These are phyloP conservation scores for Dillenia turbinata DNA, from an alignment of 164 flowering plant genomes.

Conservation along the genomic window DNA sequence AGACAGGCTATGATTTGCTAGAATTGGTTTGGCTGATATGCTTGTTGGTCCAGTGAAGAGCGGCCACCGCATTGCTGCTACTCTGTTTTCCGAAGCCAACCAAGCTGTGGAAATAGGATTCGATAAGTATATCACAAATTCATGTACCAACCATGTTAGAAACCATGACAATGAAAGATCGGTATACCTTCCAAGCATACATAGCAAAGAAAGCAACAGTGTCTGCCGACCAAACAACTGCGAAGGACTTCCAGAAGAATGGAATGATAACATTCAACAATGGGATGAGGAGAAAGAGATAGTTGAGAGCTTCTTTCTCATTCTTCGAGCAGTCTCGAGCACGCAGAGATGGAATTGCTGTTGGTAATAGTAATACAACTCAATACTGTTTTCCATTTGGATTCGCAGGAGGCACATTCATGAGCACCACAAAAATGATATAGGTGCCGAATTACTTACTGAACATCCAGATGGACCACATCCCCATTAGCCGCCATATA, in stretches of 20 bases:
- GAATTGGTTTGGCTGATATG: no score
- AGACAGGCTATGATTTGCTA: no score
- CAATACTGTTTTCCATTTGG: not conserved
- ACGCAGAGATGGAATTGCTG: slow-evolving; percentile 97
- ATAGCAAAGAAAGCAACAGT: slow-evolving; percentile 77
- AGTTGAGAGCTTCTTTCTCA: slow-evolving; percentile 96
- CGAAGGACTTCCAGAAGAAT: slow-evolving; percentile 86
- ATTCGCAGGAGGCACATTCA: not conserved
- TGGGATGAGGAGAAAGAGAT: slow-evolving; percentile 83
- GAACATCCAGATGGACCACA: slow-evolving; percentile 99
- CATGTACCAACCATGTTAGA: not conserved
- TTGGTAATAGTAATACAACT: not conserved
- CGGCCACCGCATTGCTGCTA: slow-evolving; percentile 11
- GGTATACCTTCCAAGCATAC: slow-evolving; percentile 95
- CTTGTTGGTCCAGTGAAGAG: no score
- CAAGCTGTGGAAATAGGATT: slow-evolving; percentile 31
- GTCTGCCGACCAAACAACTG: slow-evolving; percentile 94
- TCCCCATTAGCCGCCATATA: slow-evolving; percentile 96
- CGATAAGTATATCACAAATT: not conserved
- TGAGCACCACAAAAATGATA: not conserved
- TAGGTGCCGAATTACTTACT: slow-evolving; percentile 48
- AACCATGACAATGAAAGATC: not conserved
- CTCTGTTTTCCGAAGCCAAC: slow-evolving; percentile 53
- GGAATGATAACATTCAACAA: slow-evolving; percentile 81
- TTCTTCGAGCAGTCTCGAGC: slow-evolving; percentile 96